Conservation (phyloP, 208 protist genomes). For the Borovskyia barvae region DNA sequence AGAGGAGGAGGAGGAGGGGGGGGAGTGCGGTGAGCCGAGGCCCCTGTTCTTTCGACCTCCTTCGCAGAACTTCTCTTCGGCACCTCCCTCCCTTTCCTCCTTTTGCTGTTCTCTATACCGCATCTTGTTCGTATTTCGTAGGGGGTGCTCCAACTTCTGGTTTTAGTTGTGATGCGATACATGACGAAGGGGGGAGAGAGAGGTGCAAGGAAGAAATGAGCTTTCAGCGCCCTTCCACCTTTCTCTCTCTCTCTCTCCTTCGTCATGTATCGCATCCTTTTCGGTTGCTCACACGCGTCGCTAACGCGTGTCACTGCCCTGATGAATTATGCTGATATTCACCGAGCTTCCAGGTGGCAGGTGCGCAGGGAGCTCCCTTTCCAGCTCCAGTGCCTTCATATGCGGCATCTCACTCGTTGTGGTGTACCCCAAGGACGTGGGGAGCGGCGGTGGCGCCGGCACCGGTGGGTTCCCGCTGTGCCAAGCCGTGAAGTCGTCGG, state of each 20-base stretch:
- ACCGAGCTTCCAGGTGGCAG: slow-evolving; percentile 32
- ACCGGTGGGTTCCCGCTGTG: slow-evolving; percentile 48
- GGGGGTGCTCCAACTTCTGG: too few species aligned
- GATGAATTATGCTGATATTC: slow-evolving; percentile 11
- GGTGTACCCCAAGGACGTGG: slow-evolving; percentile 37
- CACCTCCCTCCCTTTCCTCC: too few species aligned
- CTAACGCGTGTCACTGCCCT: background rate
- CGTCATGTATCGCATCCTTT: background rate
- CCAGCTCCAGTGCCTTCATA: slow-evolving; percentile 43
- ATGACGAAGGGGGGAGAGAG: too few species aligned
- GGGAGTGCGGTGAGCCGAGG: too few species aligned
- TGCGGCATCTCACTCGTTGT: slow-evolving; percentile 69
- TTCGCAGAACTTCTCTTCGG: too few species aligned
- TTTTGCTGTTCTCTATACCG: too few species aligned
- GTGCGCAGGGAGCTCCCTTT: slow-evolving; percentile 34
- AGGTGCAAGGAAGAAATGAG: too few species aligned
- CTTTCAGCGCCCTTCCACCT: too few species aligned
- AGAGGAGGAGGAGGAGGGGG: too few species aligned
- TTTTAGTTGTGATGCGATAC: too few species aligned
- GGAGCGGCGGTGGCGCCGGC: slow-evolving; percentile 54
- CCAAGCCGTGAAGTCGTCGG: slow-evolving; percentile 30
- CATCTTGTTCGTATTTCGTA: too few species aligned
- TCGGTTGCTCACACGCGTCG: background rate
- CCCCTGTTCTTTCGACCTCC: too few species aligned
- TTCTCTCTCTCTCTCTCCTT: background rate